Base-by-base conservation (phyloP, 2,329 filamentous ascomycete species). In the Trichoderma sp. region DNA sequence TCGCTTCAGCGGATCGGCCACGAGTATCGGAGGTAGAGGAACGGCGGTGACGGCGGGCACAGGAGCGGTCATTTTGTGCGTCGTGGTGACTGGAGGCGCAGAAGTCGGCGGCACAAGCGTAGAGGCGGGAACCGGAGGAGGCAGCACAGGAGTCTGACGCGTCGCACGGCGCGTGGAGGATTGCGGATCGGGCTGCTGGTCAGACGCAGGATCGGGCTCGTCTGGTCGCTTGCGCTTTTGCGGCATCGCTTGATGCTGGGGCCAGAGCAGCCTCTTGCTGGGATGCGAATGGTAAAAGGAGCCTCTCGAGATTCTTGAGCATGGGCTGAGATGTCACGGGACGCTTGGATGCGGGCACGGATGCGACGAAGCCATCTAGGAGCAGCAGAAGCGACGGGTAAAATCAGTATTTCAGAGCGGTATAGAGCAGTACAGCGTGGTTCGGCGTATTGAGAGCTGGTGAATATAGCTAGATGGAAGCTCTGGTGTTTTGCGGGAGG, bases 81-180 rank as follows among this genome's bases (percentile, higher is more conserved):
- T 62, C 41, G 53, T 29, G 31, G 41, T 6, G 16, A 75, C 65
- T 35, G 76, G 38, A 7, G 24, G 68, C 29, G 41, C 60, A 14
- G 50, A 21, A 24, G n/a, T 18, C 31, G 77, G 65, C 38, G 76
- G 77, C 38, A 64, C 74, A 18, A 45, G 71, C 66, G 76, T 77
- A 75, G 65, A 63, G 31, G 78, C 75, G 71, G 79, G 80, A 53
- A 78, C 78, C 68, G 77, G 74, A 65, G 82, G 81, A 63, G 81
- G 82, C 74, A 79, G 78, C 65, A 83, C 80, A 29, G 81, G 80
- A 77, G 83, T 85, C 76, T 85, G 84, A 82, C 84, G 84, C 84
- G 84, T 84, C 76, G 83, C 81, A 76, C 84, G 82, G 80, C 84
- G 84, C 82, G 83, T 81, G 50, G 77, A 75, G 74, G 72, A 41